Evolutionary conservation across 2,329 filamentous ascomycete species (phyloP), one percentile per base, ranked within the genome.

Genomic region (Epichloe uncinata): DNA sequence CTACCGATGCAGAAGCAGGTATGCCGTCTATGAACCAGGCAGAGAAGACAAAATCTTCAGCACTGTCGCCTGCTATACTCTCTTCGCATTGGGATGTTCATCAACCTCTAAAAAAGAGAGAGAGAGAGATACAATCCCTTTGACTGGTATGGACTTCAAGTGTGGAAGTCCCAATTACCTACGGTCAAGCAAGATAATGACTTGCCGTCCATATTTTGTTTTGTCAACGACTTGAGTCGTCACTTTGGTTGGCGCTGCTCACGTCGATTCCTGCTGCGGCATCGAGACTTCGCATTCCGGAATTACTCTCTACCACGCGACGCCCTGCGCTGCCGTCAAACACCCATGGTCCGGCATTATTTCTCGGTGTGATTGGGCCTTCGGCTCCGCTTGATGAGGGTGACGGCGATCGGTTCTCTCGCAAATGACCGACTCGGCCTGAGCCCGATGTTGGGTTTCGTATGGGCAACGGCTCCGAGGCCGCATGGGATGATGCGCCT

Each of bases 321-420:
- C 61, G 59, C 0, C 66, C 66, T 2, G 63, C 82, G 57, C 82
- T 84, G 8, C 90, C 91, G 61, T 97, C 91, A 60, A 97, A 86
- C 0, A 96, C 85, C 72, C 95, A 94, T 0, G 91, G 91, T 0
- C 93, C 93, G 0, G 82, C 86, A 60, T 97, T 87, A 62, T 98
- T 98, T 53, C 89, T 76, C 0, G 93, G 93, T 2, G 93, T 98
- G 67, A 96, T 83, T 0, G 88, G 89, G 1, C 86, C 85, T 63
- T 95, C 82, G 52, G 74, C 65, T 53, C 76, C 67, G 56, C 75
- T 62, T 3, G 57, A 58, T 5, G 62, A 62, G 1, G 64, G 65
- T 26, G 64, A 66, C 13, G 66, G 63, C 2, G 65, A 65, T 26
- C 58, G 58, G 41, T 59, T 60, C 18, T 60, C 61, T 41, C 60